Conservation (phyloP, 129 eudicot species). For the Solidago caesia region DNA sequence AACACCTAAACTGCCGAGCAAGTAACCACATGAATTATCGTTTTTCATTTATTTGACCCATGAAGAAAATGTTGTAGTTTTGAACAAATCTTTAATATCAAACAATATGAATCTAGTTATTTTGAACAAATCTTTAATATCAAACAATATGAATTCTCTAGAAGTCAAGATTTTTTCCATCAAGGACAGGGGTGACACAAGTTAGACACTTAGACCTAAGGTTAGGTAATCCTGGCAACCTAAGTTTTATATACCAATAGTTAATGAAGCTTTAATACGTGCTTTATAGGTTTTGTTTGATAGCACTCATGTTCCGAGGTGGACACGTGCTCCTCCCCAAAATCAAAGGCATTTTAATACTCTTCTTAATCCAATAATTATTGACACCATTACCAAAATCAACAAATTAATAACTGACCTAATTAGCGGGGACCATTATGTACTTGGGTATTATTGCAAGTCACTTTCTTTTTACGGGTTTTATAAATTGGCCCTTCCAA, state of each 20-base stretch:
- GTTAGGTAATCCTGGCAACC: constrained; percentile 49
- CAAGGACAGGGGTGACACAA: constrained; percentile 29
- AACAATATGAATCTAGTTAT: background rate
- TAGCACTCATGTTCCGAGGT: constrained; percentile 45
- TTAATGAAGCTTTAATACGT: constrained; percentile 27
- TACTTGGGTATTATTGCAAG: constrained; percentile 30
- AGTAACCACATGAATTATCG: too few relatives aligned
- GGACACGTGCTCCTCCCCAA: constrained; percentile 61
- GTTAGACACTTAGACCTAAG: constrained; percentile 18
- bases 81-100: too few relatives aligned
- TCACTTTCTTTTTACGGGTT: constrained; percentile 38
- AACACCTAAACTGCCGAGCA: too few relatives aligned
- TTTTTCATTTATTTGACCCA: too few relatives aligned
- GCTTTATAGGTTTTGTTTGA: constrained; percentile 63
- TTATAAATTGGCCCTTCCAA: constrained; percentile 26
- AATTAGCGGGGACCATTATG: constrained; percentile 43
- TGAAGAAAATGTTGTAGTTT: too few relatives aligned
- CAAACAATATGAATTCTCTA: background rate
- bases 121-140: too few relatives aligned
- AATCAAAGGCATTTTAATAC: constrained; percentile 26
- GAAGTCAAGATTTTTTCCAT: constrained; percentile 26
- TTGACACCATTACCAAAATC: constrained; percentile 45
- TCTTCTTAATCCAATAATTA: constrained; percentile 36
- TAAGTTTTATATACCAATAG: constrained; percentile 32
- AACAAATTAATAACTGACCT: constrained; percentile 18